Base-by-base conservation (phyloP, 2,329 filamentous ascomycete genomes). In the Xenoacremonium recifei region DNA sequence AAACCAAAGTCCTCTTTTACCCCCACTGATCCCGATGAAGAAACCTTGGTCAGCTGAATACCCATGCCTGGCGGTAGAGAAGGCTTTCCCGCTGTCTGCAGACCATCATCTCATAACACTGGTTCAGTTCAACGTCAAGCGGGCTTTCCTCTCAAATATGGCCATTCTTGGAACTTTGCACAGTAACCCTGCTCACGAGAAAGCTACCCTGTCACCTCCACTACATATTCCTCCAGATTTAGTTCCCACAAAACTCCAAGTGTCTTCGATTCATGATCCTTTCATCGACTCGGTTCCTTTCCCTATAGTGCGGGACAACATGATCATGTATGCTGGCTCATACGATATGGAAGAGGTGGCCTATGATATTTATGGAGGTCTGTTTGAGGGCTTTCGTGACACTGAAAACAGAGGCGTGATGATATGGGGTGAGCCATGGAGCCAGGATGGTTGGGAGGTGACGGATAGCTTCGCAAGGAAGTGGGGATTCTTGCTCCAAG, bases 371-470 rank as follows among this genome's bases (percentile, higher is more conserved):
- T 29, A 19, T 16, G 13, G 16, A 16, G 29, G 18, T 9, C 17
- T 40, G 15, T 40, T 34, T 18, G 29, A 40, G 19, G 38, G 38
- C 15, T 34, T 40, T 19, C 18, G 35, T 40, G 38, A 40, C 17
- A 20, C 27, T 3, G 30, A 40, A 21, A 10, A 30, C 7, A 29
- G 38, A 3, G 29, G 38, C 4, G 23, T 6, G 15, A 12, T 44
- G 6, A 21, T 44, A 12, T 44, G 41, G 41, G 31, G 36, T 4
- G 41, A 44, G n/a, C 37, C 32, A 7, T 44, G 40, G 42, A 32
- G 43, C 18, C 21, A 16, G 18, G n/a, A 16, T 32, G 42, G 34
- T n/a, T 48, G 46, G 46, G 42, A 45, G 32, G 17, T 40, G 6
- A 48, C 18, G 5, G 42, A 42, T 15, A 32, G 21, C 19, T 45